Base-by-base conservation (phyloP, 257 asterid species). In the Paraleonurus japonicus region DNA sequence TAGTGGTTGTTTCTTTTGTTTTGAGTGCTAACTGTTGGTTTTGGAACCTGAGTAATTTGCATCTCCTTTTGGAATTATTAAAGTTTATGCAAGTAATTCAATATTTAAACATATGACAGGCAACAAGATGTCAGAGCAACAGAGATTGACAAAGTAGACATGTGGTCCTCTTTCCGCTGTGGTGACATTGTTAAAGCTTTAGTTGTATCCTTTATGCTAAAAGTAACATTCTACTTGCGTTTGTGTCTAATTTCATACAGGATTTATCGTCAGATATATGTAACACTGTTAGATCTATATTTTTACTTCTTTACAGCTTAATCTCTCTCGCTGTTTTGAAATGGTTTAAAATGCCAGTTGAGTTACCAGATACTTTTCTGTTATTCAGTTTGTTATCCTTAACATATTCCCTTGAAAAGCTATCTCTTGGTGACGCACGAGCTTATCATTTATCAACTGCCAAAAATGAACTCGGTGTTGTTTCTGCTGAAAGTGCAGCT, bases 121-220 rank as follows among this genome's bases (percentile, higher is more conserved):
- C 97, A 94, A 76, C 96, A 91, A 80, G 97, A 94, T 83, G 97
- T 94, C 27, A 83, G 99, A 82, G 96, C 96, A 33, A 91, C 97
- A 35, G 99, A 94, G 89, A 89, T 91, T 73, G 98, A 94, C 84
- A 94, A 94, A 86, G 96, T 90, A 0, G 96, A 94, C 64, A 89
- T 94, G 96, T 95, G 92, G 55, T 69, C 92, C 33, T 94, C 92
- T 41, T 94, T 91, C 77, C 87, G 86, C 19, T 90, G 93, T 5
- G 98, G 98, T 48, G 97, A 89, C 76, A 86, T 85, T 69, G 92
- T 94, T 74, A 87, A 78, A 76, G 98, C 98, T 45, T 53, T 89
- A 73, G 98, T 91, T 71, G 97, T 90, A 90, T 88, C 92, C 92
- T 90, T 28, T 48, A 24, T 71, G 54, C 70, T 50, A 30, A 65